Conservation (phyloP, 352 stramenopile species). For the Phytophthora rubi region DNA sequence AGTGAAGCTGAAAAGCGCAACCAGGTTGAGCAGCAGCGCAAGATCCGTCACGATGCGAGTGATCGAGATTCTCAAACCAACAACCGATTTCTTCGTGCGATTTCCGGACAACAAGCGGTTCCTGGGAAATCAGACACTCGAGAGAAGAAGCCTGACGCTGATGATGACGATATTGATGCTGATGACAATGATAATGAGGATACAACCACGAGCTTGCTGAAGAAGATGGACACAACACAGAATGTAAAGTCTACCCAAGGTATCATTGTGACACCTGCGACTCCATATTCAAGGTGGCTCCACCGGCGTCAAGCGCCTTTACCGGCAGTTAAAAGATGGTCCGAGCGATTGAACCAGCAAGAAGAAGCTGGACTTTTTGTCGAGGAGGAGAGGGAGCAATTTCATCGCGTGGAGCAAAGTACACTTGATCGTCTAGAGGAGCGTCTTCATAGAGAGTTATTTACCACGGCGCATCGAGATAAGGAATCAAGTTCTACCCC, state of each 20-base stretch:
- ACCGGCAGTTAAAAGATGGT: slow-evolving; percentile 35
- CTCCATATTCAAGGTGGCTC: slow-evolving; percentile 20
- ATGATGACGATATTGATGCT: slow-evolving; percentile 6
- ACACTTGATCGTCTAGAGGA: slow-evolving; percentile 66
- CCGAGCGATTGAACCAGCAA: slow-evolving; percentile 47
- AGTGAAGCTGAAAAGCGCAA: slow-evolving; percentile 49
- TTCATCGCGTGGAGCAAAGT: slow-evolving; percentile 47
- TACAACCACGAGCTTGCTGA: slow-evolving; percentile 24
- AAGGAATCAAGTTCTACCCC: neutral
- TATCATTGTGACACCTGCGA: slow-evolving; percentile 30
- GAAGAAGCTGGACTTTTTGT: slow-evolving; percentile 57
- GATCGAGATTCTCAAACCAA: slow-evolving; percentile 36
- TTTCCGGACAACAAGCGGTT: slow-evolving; percentile 21
- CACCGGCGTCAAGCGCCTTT: slow-evolving; percentile 1
- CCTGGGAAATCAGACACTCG: slow-evolving; percentile 3
- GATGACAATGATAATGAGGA: slow-evolving; percentile 13
- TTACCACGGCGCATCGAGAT: neutral
- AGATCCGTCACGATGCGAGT: slow-evolving; percentile 24
- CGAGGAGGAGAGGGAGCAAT: slow-evolving; percentile 40
- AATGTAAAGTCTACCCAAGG: slow-evolving; percentile 12
- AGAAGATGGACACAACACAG: slow-evolving; percentile 2
- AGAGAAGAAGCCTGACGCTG: neutral
- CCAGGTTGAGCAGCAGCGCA: slow-evolving; percentile 48
- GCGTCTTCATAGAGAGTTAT: slow-evolving; percentile 46
- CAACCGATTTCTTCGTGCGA: slow-evolving; percentile 63